Conservation (phyloP, 306 rosid genomes). For the Vigna trinervia region DNA sequence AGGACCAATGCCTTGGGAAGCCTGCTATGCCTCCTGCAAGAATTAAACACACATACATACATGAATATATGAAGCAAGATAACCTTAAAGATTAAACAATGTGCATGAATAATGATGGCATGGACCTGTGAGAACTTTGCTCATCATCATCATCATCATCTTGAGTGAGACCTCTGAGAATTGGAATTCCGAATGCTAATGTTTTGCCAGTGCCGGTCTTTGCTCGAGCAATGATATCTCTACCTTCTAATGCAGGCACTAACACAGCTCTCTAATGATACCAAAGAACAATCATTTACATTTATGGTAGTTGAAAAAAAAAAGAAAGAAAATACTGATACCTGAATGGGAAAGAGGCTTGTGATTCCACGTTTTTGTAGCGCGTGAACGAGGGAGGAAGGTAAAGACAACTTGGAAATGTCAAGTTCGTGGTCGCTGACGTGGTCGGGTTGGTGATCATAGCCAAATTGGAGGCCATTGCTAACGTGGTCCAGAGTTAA, state of each 20-base stretch:
- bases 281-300: not conserved
- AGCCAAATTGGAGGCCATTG: not conserved
- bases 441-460: slow-evolving; percentile 40
- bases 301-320: not conserved
- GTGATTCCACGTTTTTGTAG: slow-evolving; percentile 79
- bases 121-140: slow-evolving; percentile 58
- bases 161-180: slow-evolving; percentile 61
- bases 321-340: not conserved
- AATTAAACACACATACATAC: not conserved
- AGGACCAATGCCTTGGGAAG: slow-evolving; percentile 81
- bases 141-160: slow-evolving; percentile 62
- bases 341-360: slow-evolving; percentile 90
- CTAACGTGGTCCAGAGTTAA: slow-evolving; percentile 44
- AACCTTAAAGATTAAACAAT: not conserved
- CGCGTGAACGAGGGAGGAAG: slow-evolving; percentile 60
- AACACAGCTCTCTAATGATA: slow-evolving; percentile 81
- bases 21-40: slow-evolving; percentile 67
- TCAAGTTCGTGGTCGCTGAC: slow-evolving; percentile 63
- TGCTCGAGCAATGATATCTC: slow-evolving; percentile 91
- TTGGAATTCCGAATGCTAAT: slow-evolving; percentile 90
- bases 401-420: slow-evolving; percentile 66
- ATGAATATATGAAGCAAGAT: not conserved
- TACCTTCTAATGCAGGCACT: slow-evolving; percentile 85
- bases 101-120: slow-evolving; percentile 1
- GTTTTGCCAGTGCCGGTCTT: slow-evolving; percentile 98